phyloP scores from a whole-genome alignment of 495 filamentous ascomycete genomes.

The Penicillium coprophilum region DNA sequence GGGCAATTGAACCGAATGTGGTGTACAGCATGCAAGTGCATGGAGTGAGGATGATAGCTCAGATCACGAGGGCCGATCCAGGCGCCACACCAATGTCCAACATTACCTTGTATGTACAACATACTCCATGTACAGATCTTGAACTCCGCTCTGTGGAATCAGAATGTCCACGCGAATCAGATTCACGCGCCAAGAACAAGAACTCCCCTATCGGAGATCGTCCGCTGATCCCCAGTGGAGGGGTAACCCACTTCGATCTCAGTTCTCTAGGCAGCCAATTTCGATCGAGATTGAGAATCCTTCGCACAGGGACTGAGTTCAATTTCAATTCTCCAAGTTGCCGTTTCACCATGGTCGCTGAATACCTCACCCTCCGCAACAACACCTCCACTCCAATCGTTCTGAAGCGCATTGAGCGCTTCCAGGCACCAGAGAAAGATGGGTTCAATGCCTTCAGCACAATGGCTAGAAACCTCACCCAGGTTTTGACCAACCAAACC shows the following conservation, averaged over 20 bases:
- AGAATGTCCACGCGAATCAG: constrained; percentile 16
- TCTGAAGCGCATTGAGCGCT: constrained; percentile 73
- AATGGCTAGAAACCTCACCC: constrained; percentile 52
- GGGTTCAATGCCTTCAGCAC: constrained; percentile 39
- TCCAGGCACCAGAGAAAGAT: constrained; percentile 51
- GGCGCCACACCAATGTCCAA: background rate
- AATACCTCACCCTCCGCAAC: constrained; percentile 77
- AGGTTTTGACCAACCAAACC: constrained; percentile 45
- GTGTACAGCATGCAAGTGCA: background rate
- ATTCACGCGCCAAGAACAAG: constrained; percentile 17
- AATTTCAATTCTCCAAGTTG: background rate
- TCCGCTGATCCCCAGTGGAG: constrained; percentile 21
- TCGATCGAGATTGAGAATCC: background rate
- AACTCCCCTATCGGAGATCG: constrained; percentile 16
- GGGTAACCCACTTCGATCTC: constrained; percentile 16
- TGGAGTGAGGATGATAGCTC: background rate
- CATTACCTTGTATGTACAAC: background rate
- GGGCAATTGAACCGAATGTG: background rate
- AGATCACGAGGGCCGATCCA: too few relatives aligned
- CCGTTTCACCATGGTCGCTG: constrained; percentile 39
- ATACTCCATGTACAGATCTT: background rate
- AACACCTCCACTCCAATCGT: constrained; percentile 71
- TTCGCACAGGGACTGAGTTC: background rate
- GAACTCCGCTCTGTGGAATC: constrained; percentile 1
- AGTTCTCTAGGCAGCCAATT: constrained; percentile 6